Base-by-base conservation (phyloP, 2,329 filamentous ascomycete species). In the Byssothecium circinans region DNA sequence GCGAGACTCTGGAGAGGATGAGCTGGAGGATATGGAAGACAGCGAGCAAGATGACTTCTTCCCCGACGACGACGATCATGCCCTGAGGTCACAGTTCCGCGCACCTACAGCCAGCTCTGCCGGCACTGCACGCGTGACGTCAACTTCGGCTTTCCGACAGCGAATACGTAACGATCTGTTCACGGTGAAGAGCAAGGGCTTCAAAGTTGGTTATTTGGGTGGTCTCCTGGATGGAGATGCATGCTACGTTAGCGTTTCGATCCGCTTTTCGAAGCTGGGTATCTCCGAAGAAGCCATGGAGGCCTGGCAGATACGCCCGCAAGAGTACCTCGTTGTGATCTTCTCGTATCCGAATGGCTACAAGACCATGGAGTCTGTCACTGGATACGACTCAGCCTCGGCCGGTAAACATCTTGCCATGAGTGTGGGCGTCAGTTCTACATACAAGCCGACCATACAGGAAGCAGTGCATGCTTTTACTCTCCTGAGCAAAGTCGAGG, bases 301-400 rank as follows among this genome's bases (percentile, higher is more conserved):
- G 60, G 88, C 90, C 1, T 96, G 91, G 91, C 80, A 86, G 50
- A 67, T 96, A 10, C 71, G 80, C 12, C 71, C 77, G 0, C 70
- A 76, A 0, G 85, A 91, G 27, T 91, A 92, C 60, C 68, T 95
- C 32, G 80, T 92, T 4, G 75, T 95, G 4, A 74, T 96, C 18
- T 79, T 94, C 35, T 80, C 80, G 29, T 87, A 87, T 54, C 72
- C 77, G 0, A 67, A 70, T n/a, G 77, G 75, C 0, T 95, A 95
- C 67, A 77, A 75, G 25, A 73, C 74, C 2, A 73, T 87, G 40
- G 78, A 86, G 14, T 65, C 80, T 0, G 65, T 88, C 8, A 63
- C 81, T 12, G 62, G 68, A 0, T 67, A 73, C 44, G 63, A 77
- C 45, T 62, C 65, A 32, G 54, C 57, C 39, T 65, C 60, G 47